Evolutionary conservation across 169 alveolate species (phyloP), one percentile per base, ranked within the genome.

Genomic region (Babesia sp.): DNA sequence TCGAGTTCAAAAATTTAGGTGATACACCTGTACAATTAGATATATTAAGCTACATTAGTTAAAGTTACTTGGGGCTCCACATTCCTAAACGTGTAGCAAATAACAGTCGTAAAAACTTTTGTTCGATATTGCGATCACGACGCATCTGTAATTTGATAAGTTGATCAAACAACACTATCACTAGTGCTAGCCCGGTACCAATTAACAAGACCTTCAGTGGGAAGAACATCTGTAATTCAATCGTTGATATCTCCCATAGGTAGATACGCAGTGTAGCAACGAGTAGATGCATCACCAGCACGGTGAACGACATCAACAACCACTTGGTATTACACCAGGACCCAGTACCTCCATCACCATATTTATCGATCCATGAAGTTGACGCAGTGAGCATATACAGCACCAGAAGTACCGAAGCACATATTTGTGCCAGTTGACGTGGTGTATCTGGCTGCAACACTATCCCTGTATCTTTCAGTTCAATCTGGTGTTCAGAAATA

Each of bases 1-100:
- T n/a, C n/a, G n/a, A n/a, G n/a, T n/a, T n/a, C n/a, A n/a, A n/a
- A n/a, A n/a, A n/a, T n/a, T n/a, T n/a, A n/a, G n/a, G n/a, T n/a
- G n/a, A n/a, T n/a, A n/a, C n/a, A n/a, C n/a, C n/a, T n/a, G n/a
- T n/a, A n/a, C 46, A 8, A 39, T 28, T 48, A 48, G 56, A 48
- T 48, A 12, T 48, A 48, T 28, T n/a, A n/a, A 6, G 18, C 20
- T 48, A 18, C 7, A 7, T 18, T 14, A 12, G 6, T 20, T 6
- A 14, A 48, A 18, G 28, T 73, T 39, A 81, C 56, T 81, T 81
- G 28, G 89, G 89, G 46, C 84, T 69, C 89, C 89, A 81, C 64
- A 77, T 81, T 24, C 89, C 89, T 31, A 81, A 44, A 24, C 79
- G 58, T 9, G 89, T 81, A 31, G 89, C 50, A 78, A 81, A 81